Conservation (phyloP, 805 yeast species). For the Saccharomycopsis selenospora region DNA sequence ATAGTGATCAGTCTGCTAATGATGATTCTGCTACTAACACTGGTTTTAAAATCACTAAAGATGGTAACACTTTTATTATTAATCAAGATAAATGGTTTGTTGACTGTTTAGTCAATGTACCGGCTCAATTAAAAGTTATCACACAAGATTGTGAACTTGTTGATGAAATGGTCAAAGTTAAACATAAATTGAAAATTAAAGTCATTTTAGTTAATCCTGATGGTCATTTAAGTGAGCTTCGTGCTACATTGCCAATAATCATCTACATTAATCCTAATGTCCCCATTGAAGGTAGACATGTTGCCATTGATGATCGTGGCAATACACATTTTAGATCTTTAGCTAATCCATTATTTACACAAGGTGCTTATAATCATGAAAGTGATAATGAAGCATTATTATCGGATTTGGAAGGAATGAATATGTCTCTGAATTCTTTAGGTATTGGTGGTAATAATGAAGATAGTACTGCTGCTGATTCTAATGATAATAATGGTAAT, state of each 20-base stretch:
- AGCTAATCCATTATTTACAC: conserved; percentile 4
- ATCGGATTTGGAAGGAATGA: conserved; percentile 24
- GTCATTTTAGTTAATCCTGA: conserved; percentile 76
- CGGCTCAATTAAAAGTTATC: conserved; percentile 62
- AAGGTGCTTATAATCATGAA: background rate
- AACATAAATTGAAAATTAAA: conserved; percentile 80
- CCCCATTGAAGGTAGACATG: conserved; percentile 46
- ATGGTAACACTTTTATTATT: conserved; percentile 17
- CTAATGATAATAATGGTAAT: conserved; percentile 14
- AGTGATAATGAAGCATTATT: conserved; percentile 23
- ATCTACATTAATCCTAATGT: conserved; percentile 77
- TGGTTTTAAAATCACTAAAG: background rate
- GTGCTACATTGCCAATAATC: conserved; percentile 81
- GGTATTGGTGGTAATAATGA: conserved; percentile 18
- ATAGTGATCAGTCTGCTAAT: conserved; percentile 29
- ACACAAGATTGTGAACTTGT: conserved; percentile 82
- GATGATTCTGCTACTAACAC: background rate
- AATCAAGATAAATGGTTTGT: conserved; percentile 68
- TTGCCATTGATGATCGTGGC: conserved; percentile 5
- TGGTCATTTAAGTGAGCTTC: conserved; percentile 83
- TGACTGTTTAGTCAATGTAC: conserved; percentile 51
- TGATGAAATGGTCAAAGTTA: conserved; percentile 57
- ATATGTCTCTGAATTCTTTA: conserved; percentile 31
- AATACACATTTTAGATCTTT: conserved; percentile 4
- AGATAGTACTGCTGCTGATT: conserved; percentile 23